phyloP scores from a whole-genome alignment of 345 rosid species.

The Passiflora organensis region DNA sequence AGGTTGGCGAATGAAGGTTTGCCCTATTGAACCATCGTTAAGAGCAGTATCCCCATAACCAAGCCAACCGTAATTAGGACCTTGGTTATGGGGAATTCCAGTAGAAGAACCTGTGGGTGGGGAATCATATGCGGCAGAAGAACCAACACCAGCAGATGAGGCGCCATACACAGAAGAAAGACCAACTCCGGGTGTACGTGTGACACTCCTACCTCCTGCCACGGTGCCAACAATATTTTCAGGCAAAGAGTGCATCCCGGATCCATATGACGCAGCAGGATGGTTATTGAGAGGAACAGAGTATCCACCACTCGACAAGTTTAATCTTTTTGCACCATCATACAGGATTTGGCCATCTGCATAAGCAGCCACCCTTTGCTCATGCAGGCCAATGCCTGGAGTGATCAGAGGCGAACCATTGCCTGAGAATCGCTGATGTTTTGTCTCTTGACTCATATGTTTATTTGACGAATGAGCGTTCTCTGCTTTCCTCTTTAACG shows the following conservation, averaged over 20 bases:
- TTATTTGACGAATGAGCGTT: constrained; percentile 27
- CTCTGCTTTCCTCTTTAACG: constrained; percentile 35
- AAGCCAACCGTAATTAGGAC: constrained; percentile 22
- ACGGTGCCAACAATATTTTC: constrained; percentile 23
- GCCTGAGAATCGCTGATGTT: constrained; percentile 38
- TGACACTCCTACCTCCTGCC: constrained; percentile 18
- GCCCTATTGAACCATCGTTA: constrained; percentile 22
- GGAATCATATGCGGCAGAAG: constrained; percentile 12
- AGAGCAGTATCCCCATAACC: constrained; percentile 17
- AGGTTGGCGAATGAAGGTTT: constrained; percentile 18
- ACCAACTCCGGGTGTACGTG: constrained; percentile 14
- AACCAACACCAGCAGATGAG: constrained; percentile 19
- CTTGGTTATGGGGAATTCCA: constrained; percentile 26
- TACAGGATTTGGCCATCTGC: constrained; percentile 22
- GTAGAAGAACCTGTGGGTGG: constrained; percentile 31
- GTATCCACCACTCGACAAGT: constrained; percentile 30
- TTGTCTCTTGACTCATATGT: constrained; percentile 37
- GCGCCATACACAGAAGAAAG: constrained; percentile 13
- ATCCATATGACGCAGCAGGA: constrained; percentile 33
- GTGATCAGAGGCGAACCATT: constrained; percentile 33
- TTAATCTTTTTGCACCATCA: constrained; percentile 13
- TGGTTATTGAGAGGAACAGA: constrained; percentile 38
- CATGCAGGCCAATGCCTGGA: constrained; percentile 28
- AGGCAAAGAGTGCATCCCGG: constrained; percentile 31
- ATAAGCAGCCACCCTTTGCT: constrained; percentile 29